Evolutionary conservation across 2,329 filamentous ascomycete genomes (phyloP).

Genomic region (Alternaria gansuensis): DNA sequence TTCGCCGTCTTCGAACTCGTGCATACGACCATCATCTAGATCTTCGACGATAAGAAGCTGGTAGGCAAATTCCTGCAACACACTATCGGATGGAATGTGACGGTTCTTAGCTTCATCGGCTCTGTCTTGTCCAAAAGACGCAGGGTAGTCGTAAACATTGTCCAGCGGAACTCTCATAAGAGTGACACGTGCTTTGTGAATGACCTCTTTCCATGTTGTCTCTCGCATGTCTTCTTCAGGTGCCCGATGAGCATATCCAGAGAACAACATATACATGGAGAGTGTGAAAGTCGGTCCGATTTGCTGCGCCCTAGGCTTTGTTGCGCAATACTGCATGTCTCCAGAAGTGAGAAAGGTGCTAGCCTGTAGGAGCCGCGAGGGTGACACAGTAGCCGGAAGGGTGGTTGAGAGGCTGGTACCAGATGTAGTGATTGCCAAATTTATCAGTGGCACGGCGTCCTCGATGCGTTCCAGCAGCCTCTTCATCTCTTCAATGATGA

Average conservation of each 20-base stretch:
- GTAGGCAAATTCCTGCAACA: conserved; percentile 75
- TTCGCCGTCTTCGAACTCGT: conserved; percentile 70
- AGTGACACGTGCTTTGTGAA: conserved; percentile 89
- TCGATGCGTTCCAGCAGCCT: conserved; percentile 80
- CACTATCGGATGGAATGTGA: conserved; percentile 55
- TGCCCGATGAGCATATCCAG: conserved; percentile 72
- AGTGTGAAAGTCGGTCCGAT: conserved; percentile 87
- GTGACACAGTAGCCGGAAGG: conserved; percentile 83
- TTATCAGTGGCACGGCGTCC: conserved; percentile 88
- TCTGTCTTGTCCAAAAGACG: conserved; percentile 31
- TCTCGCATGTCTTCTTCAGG: conserved; percentile 67
- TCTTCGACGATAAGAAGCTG: conserved; percentile 86
- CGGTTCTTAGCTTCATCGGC: conserved; percentile 29
- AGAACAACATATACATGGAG: conserved; percentile 94
- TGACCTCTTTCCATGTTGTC: conserved; percentile 92
- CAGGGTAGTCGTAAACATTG: conserved; percentile 59
- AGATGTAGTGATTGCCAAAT: conserved; percentile 91
- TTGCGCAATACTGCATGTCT: conserved; percentile 80
- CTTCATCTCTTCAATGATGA: conserved; percentile 79
- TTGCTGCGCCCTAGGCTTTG: conserved; percentile 72
- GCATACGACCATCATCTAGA: conserved; percentile 74
- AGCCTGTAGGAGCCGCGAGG: conserved; percentile 88
- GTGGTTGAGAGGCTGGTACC: conserved; percentile 85
- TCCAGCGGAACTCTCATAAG: conserved; percentile 74
- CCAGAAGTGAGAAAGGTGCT: conserved; percentile 89